Percentiles rank a stretch among this genome's conserved stretches.
Conservation (phyloP, 2,329 filamentous ascomycete genomes). For the Tolypocladium album region DNA sequence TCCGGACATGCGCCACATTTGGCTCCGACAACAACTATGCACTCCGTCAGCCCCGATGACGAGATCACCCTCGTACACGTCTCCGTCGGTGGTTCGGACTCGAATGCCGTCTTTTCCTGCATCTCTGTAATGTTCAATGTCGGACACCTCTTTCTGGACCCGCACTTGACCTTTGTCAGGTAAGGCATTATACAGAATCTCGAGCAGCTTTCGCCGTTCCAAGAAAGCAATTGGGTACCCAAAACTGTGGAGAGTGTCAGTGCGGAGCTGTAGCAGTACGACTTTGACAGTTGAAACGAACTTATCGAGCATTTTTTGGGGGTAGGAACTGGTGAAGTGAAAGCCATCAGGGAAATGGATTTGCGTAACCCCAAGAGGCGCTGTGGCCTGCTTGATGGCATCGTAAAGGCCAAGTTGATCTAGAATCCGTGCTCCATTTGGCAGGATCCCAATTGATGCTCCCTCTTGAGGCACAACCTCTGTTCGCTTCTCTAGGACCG, state of each 20-base stretch:
- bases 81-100: background rate
- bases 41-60: slow-evolving; percentile 29
- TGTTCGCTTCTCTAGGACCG: slow-evolving; percentile 33
- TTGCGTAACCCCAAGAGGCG: background rate
- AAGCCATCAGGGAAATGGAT: background rate
- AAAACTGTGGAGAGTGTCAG: background rate
- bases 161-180: slow-evolving; percentile 12
- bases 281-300: background rate
- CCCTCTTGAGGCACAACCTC: slow-evolving; percentile 34
- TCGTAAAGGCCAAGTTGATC: slow-evolving; percentile 32
- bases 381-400: slow-evolving; percentile 6
- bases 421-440: slow-evolving; percentile 32
- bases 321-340: background rate
- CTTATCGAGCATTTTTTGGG: background rate
- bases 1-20: slow-evolving; percentile 13
- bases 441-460: slow-evolving; percentile 32
- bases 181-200: slow-evolving; percentile 19
- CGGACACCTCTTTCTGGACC: background rate
- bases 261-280: background rate
- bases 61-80: slow-evolving; percentile 16
- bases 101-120: slow-evolving; percentile 7
- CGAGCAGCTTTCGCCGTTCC: slow-evolving; percentile 20
- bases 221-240: slow-evolving; percentile 17
- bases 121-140: background rate
- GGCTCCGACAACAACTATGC: slow-evolving; percentile 21